Evolutionary conservation across 768 basidiomycete species (phyloP).

Genomic region (Naganishia randhawae): DNA sequence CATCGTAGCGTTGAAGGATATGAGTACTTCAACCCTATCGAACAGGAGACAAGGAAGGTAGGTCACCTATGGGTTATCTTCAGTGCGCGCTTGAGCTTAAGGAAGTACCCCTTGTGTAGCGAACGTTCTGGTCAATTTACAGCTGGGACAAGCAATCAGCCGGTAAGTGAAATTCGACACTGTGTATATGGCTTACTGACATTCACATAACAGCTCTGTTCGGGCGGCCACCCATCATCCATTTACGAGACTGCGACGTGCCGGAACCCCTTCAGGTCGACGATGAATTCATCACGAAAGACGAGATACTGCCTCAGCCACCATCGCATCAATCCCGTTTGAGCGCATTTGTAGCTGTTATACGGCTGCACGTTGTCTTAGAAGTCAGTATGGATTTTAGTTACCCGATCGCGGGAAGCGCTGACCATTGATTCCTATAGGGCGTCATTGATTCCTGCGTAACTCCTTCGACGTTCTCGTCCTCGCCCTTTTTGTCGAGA

Average conservation of each 20-base stretch:
- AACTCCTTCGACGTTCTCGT: constrained; percentile 64
- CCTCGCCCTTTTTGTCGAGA: constrained; percentile 71
- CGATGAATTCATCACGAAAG: constrained; percentile 80
- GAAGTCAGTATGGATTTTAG: constrained; percentile 53
- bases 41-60: constrained; percentile 78
- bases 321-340: constrained; percentile 70
- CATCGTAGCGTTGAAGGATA: constrained; percentile 77
- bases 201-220: constrained; percentile 54
- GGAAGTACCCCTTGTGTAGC: constrained; percentile 40
- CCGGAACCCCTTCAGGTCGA: constrained; percentile 78
- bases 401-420: neutral
- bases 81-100: neutral
- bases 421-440: constrained; percentile 28
- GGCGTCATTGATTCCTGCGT: constrained; percentile 69
- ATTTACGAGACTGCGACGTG: constrained; percentile 86
- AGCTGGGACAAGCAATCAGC: constrained; percentile 87
- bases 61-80: neutral
- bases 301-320: constrained; percentile 62
- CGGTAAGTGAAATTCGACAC: constrained; percentile 55
- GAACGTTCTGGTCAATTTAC: constrained; percentile 95
- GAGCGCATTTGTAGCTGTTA: constrained; percentile 70
- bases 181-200: neutral
- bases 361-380: constrained; percentile 79
- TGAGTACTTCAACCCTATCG: constrained; percentile 75
- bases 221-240: constrained; percentile 79